These are phyloP conservation scores for Juglanconis oblonga DNA, from an alignment of 2,329 filamentous ascomycete genomes.

Conservation along the genomic window DNA sequence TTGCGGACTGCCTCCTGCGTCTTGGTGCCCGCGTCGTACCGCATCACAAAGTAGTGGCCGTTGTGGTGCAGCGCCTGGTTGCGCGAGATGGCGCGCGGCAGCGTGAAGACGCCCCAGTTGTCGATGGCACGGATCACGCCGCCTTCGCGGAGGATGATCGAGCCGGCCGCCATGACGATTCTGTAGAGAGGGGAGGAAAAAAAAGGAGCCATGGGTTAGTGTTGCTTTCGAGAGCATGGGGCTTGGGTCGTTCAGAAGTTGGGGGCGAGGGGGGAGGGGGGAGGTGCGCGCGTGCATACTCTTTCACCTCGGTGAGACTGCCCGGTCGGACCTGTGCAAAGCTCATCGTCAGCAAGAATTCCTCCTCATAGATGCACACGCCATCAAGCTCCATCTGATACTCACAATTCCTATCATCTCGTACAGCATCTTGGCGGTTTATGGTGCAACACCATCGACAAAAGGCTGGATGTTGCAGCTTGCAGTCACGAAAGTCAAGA, in stretches of 20 bases:
- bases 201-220: too few species aligned
- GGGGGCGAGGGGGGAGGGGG: slow-evolving; percentile 28
- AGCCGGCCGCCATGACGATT: slow-evolving; percentile 83
- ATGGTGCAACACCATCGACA: slow-evolving; percentile 13
- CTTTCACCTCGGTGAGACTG: slow-evolving; percentile 88
- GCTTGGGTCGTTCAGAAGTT: too few species aligned
- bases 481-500: neutral
- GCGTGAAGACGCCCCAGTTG: slow-evolving; percentile 92
- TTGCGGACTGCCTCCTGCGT: slow-evolving; percentile 73
- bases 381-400: slow-evolving; percentile 16
- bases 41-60: slow-evolving; percentile 97
- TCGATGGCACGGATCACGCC: slow-evolving; percentile 89
- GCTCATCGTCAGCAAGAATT: neutral
- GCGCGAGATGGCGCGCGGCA: slow-evolving; percentile 75
- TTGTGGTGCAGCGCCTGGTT: slow-evolving; percentile 80
- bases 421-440: slow-evolving; percentile 73
- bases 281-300: slow-evolving; percentile 54
- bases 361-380: neutral
- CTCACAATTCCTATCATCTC: slow-evolving; percentile 93
- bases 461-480: neutral
- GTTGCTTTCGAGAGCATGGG: too few species aligned
- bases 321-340: slow-evolving; percentile 77
- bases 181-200: slow-evolving; percentile 39
- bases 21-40: slow-evolving; percentile 76
- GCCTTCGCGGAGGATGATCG: slow-evolving; percentile 75